phyloP scores from a whole-genome alignment of 2,329 filamentous ascomycete genomes.

The Sporothrix euskadiensis region DNA sequence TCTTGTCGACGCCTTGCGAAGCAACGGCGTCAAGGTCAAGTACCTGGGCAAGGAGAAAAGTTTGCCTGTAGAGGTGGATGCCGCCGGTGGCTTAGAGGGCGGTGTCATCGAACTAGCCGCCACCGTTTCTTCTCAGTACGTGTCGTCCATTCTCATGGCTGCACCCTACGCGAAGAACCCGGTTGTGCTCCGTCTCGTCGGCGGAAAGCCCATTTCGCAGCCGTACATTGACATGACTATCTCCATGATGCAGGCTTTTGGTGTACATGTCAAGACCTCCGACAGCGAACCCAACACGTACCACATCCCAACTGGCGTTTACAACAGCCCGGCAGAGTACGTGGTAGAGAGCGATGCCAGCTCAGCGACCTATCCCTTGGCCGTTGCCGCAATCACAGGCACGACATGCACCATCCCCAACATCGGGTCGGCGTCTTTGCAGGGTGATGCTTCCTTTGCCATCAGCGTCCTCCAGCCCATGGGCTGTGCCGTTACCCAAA shows the following conservation, averaged over 20 bases:
- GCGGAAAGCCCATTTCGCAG: constrained; percentile 97
- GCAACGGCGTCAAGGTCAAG: constrained; percentile 83
- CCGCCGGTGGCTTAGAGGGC: constrained; percentile 78
- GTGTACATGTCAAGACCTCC: constrained; percentile 76
- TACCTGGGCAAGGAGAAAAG: constrained; percentile 84
- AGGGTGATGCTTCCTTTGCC: constrained; percentile 93
- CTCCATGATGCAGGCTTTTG: constrained; percentile 94
- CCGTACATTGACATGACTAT: constrained; percentile 99
- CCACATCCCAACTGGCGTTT: constrained; percentile 81
- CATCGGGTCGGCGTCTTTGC: constrained; percentile 86
- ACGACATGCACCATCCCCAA: constrained; percentile 96
- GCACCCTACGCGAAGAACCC: constrained; percentile 94
- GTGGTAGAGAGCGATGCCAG: constrained; percentile 95
- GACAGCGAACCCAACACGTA: constrained; percentile 84
- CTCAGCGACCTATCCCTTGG: constrained; percentile 93
- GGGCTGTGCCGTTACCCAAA: constrained; percentile 89
- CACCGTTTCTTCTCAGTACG: constrained; percentile 98
- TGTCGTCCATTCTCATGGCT: constrained; percentile 94
- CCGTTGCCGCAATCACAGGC: constrained; percentile 91
- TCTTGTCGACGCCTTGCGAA: constrained; percentile 82
- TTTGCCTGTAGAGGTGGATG: constrained; percentile 78
- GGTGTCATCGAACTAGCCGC: constrained; percentile 89
- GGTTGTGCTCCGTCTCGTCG: constrained; percentile 84
- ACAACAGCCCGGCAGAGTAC: constrained; percentile 82
- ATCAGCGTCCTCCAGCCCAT: constrained; percentile 87